Base-by-base conservation (phyloP, 2,329 filamentous ascomycete species). In the Cladosporium colombiae region DNA sequence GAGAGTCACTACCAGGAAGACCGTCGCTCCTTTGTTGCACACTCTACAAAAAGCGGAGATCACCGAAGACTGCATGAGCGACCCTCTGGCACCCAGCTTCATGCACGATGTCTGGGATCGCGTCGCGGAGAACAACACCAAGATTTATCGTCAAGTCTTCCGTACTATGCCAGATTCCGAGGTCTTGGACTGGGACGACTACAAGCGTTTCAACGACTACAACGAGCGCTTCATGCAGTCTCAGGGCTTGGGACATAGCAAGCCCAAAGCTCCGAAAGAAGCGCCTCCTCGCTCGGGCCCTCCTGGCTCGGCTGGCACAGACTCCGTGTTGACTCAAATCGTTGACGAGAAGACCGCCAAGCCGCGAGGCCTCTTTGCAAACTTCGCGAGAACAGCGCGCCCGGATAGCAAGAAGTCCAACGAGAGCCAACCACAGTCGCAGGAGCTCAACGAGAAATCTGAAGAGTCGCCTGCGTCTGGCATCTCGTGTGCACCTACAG, bases 141-240 rank as follows among this genome's bases (percentile, higher is more conserved):
- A 93, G 75, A 86, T 99, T 57, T 99, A 91, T 80, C 90, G 95
- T 35, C 88, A 91, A 68, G 94, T 99, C 10, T 99, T 99, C 82
- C 89, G 93, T 56, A 97, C 93, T 78, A 96, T 96, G 91, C 95
- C 95, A 1, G 95, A 99, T 76, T 97, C 89, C 61, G 92, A 97
- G 74, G 95, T 97, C 29, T 89, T 88, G 69, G 94, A 91, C 52
- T 99, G 95, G 95, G 89, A 91, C 70, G 91, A 96, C 69, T 99
- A 99, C 78, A 90, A 91, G 69, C 90, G 96, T 70, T 96, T 91
- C 74, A 84, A 86, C 63, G 85, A 88, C 5, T 98, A 97, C 76
- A 84, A 85, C 21, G 88, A 90, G 70, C 86, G 88, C 55, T 97
- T 99, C 81, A 85, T 86, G 65, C 88, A 90, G 71, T 78, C 85